These are phyloP conservation scores for Aspergillus sclerotioniger DNA, from an alignment of 495 filamentous ascomycete species.

Conservation along the genomic window DNA sequence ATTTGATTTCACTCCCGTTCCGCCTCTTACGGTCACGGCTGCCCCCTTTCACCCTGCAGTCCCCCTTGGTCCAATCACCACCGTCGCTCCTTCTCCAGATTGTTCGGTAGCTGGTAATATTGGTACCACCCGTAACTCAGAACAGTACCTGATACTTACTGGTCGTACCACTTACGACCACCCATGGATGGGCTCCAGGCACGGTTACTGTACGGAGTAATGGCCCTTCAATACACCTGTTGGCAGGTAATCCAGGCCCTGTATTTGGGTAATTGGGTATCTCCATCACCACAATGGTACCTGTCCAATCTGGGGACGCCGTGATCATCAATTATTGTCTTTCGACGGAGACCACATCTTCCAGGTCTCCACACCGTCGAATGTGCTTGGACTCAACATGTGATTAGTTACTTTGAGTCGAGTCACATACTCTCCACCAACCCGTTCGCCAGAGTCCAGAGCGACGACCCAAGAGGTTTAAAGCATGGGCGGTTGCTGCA, in stretches of 20 bases:
- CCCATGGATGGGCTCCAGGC: slow-evolving; percentile 1
- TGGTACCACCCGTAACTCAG: background rate
- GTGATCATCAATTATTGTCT: slow-evolving; percentile 17
- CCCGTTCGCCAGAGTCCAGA: background rate
- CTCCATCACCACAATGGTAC: background rate
- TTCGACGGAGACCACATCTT: background rate
- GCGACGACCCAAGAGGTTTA: background rate
- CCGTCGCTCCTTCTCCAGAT: slow-evolving; percentile 9
- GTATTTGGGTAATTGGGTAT: slow-evolving; percentile 1
- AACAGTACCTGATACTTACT: background rate
- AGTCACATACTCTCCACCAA: background rate
- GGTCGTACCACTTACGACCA: background rate
- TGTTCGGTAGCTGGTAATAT: slow-evolving; percentile 8
- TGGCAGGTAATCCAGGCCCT: background rate
- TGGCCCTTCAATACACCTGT: background rate
- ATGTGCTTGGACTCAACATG: background rate
- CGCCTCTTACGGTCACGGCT: slow-evolving; percentile 6
- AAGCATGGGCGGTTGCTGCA: background rate
- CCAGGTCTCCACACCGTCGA: background rate
- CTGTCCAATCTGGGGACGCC: slow-evolving; percentile 12
- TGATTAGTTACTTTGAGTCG: background rate
- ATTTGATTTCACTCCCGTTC: slow-evolving; percentile 4
- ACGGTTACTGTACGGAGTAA: background rate
- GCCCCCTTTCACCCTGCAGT: slow-evolving; percentile 18
- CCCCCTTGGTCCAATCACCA: slow-evolving; percentile 9